phyloP scores from a whole-genome alignment of 1,284 basidiomycete species.

The Ustilago cynodontis region DNA sequence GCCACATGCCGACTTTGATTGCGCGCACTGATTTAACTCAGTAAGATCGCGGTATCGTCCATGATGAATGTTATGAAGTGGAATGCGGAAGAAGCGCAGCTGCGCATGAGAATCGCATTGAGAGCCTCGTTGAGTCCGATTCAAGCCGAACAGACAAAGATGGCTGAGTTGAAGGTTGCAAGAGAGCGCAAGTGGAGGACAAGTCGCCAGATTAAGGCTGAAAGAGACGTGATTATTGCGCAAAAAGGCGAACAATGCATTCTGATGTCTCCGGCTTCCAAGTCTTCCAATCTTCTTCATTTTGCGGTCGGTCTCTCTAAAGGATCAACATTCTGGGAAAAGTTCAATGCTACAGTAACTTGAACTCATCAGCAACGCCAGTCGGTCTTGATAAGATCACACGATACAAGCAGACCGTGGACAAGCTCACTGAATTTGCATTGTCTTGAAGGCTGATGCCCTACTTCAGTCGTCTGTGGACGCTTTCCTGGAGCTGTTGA shows the following conservation, averaged over 20 bases:
- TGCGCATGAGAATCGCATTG: too few species aligned
- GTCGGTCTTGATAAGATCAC: not conserved
- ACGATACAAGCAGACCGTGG: not conserved
- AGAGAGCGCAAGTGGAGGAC: not conserved
- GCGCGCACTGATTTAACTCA: too few species aligned
- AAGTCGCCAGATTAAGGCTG: not conserved
- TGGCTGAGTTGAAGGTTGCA: not conserved
- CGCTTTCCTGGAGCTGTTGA: conserved; percentile 10
- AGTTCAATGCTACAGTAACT: not conserved
- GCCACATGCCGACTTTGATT: too few species aligned
- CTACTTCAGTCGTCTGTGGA: not conserved
- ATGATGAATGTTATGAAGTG: conserved; percentile 1
- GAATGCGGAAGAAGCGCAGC: not conserved
- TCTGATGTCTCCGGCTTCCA: not conserved
- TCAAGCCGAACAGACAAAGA: not conserved
- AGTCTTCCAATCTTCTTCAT: not conserved
- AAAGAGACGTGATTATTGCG: not conserved
- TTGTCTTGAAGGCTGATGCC: too few species aligned
- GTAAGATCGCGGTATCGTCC: not conserved
- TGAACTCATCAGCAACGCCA: not conserved
- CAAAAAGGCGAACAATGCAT: not conserved
- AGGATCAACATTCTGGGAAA: not conserved
- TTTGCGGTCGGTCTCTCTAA: not conserved
- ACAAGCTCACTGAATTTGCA: not conserved
- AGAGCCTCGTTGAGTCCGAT: not conserved